Percentiles rank a stretch among this genome's conserved stretches.
Conservation (phyloP, 495 filamentous ascomycete species). For the Xylaria scruposa region DNA sequence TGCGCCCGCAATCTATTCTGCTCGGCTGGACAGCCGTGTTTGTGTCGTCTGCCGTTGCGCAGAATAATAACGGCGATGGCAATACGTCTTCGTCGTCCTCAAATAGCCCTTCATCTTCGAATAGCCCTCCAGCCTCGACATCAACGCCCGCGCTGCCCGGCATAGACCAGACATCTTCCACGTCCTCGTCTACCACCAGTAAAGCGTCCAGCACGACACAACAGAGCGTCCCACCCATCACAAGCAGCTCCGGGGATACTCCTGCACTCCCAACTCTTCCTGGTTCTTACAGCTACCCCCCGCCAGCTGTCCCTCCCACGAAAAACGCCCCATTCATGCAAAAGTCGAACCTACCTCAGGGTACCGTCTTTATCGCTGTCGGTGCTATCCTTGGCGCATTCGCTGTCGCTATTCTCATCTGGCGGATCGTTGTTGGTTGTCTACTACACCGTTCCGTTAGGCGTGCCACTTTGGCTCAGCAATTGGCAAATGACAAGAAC, state of each 20-base stretch:
- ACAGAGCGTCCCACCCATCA: constrained; percentile 36
- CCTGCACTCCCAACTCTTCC: constrained; percentile 57
- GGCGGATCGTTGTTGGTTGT: constrained; percentile 90
- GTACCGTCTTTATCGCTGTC: constrained; percentile 94
- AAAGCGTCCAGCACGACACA: constrained; percentile 32
- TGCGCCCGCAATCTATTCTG: constrained; percentile 25
- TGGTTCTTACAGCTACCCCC: constrained; percentile 56
- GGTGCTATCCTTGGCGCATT: constrained; percentile 87
- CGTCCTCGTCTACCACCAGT: constrained; percentile 27
- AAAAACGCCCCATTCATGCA: constrained; percentile 93
- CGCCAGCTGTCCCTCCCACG: constrained; percentile 79
- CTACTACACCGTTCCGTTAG: constrained; percentile 89
- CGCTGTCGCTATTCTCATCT: constrained; percentile 77
- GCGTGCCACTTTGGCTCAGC: constrained; percentile 75
- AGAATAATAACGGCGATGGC: constrained; percentile 28
- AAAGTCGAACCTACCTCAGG: constrained; percentile 86
- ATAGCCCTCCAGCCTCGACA: constrained; percentile 17
- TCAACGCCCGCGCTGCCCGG: constrained; percentile 20
- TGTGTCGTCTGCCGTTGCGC: constrained; percentile 36
- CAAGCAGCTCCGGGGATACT: constrained; percentile 34
- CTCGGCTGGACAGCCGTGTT: constrained; percentile 30
- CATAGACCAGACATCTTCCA: constrained; percentile 25
- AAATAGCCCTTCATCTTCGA: constrained; percentile 28
- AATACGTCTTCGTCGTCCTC: constrained; percentile 33
- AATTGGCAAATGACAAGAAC: constrained; percentile 68